phyloP scores from a whole-genome alignment of 257 asterid species.

The Jaltomata sinuosa region DNA sequence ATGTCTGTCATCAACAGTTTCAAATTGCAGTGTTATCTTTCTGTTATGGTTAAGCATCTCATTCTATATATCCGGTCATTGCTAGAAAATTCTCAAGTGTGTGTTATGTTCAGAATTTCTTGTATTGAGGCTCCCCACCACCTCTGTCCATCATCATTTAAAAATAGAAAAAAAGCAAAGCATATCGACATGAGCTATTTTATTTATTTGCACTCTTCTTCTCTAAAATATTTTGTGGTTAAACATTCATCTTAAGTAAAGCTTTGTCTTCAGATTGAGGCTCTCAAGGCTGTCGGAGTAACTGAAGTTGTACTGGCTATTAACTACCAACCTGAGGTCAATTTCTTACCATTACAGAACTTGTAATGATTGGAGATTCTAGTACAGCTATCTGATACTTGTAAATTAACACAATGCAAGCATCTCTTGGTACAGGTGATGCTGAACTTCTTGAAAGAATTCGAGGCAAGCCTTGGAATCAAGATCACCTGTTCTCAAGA shows the following conservation, averaged over 20 bases:
- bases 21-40: background rate
- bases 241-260: constrained; percentile 1
- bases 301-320: constrained; percentile 81
- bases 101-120: background rate
- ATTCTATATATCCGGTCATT: background rate
- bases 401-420: background rate
- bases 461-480: constrained; percentile 84
- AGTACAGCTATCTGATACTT: background rate
- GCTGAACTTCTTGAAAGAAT: constrained; percentile 92
- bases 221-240: background rate
- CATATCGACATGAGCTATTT: background rate
- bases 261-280: constrained; percentile 50
- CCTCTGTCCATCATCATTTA: background rate
- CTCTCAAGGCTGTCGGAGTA: constrained; percentile 73
- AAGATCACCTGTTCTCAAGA: constrained; percentile 94
- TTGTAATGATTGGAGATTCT: background rate
- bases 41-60: background rate
- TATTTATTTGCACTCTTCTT: background rate
- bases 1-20: background rate
- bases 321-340: constrained; percentile 85
- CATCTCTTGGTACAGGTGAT: constrained; percentile 43
- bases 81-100: background rate
- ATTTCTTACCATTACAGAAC: background rate
- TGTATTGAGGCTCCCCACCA: background rate
- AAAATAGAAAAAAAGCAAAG: background rate